A percentile compares a stretch with the other conserved stretches of the same genome.
These are phyloP conservation scores for Flaveria robusta DNA, from an alignment of 129 eudicot species.

Conservation along the genomic window DNA sequence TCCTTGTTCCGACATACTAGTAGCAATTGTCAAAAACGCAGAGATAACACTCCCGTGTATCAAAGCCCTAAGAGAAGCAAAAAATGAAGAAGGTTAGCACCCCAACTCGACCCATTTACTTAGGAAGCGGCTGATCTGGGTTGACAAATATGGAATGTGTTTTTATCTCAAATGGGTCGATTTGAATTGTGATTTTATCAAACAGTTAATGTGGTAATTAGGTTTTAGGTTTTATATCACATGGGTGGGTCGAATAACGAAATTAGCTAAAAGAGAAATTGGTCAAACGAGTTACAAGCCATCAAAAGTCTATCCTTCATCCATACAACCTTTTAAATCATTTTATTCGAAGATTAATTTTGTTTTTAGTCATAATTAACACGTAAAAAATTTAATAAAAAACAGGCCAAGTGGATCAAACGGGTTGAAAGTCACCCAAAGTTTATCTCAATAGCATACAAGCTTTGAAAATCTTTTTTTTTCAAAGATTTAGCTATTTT, in stretches of 20 bases:
- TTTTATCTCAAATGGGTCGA: not conserved
- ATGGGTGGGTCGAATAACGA: not conserved
- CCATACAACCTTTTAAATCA: not conserved
- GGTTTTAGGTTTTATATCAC: not conserved
- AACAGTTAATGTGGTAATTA: not conserved
- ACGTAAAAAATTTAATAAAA: not conserved
- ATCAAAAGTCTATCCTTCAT: not conserved
- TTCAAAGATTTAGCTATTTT: not conserved
- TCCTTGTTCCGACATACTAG: conserved; percentile 92
- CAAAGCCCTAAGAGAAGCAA: conserved; percentile 57
- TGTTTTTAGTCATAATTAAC: not conserved
- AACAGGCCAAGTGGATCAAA: not conserved
- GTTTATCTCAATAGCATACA: not conserved
- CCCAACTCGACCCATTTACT: not conserved
- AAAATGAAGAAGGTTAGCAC: not conserved
- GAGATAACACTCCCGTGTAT: conserved; percentile 86
- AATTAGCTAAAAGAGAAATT: not conserved
- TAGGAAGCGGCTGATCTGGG: not conserved
- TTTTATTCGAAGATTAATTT: not conserved
- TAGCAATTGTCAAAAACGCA: conserved; percentile 79
- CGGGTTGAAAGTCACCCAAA: not conserved
- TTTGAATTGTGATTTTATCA: not conserved
- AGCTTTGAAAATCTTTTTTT: not conserved
- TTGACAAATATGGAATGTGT: not conserved
- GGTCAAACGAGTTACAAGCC: not conserved